phyloP scores from a whole-genome alignment of 306 rosid species.

The Rosa persica region DNA sequence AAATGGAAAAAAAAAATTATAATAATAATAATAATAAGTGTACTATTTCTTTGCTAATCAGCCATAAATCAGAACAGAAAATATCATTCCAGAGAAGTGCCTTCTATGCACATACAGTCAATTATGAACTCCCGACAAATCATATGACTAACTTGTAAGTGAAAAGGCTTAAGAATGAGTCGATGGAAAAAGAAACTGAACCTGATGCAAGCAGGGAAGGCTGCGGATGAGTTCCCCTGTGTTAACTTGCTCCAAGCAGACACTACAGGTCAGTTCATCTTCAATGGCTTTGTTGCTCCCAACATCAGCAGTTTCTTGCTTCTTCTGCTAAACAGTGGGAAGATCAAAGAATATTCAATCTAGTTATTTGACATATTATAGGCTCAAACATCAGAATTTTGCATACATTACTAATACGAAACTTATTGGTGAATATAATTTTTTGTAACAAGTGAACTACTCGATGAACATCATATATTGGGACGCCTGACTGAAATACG shows the following conservation, averaged over 20 bases:
- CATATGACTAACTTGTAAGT: neutral
- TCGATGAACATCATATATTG: neutral
- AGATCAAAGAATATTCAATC: neutral
- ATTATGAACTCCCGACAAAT: neutral
- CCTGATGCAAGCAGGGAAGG: slow-evolving; percentile 99
- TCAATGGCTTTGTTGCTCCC: slow-evolving; percentile 59
- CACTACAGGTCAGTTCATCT: slow-evolving; percentile 95
- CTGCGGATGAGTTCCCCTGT: slow-evolving; percentile 87
- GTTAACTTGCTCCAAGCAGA: slow-evolving; percentile 94
- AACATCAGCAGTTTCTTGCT: slow-evolving; percentile 53
- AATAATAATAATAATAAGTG: neutral
- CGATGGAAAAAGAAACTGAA: slow-evolving; percentile 18
- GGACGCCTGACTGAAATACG: neutral
- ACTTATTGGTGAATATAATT: neutral
- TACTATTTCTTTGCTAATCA: neutral
- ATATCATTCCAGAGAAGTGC: neutral
- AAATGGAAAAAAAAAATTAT: no score
- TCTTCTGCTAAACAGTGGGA: slow-evolving; percentile 45
- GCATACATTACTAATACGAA: neutral
- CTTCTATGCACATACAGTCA: neutral
- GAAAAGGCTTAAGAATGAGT: neutral
- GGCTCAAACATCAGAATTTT: neutral
- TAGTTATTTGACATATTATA: neutral
- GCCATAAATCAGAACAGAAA: neutral
- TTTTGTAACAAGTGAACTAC: neutral